Percentiles rank a stretch among this genome's conserved stretches.
Evolutionary conservation across 169 alveolate genomes (phyloP).

Genomic region (Plasmodium ovale): DNA sequence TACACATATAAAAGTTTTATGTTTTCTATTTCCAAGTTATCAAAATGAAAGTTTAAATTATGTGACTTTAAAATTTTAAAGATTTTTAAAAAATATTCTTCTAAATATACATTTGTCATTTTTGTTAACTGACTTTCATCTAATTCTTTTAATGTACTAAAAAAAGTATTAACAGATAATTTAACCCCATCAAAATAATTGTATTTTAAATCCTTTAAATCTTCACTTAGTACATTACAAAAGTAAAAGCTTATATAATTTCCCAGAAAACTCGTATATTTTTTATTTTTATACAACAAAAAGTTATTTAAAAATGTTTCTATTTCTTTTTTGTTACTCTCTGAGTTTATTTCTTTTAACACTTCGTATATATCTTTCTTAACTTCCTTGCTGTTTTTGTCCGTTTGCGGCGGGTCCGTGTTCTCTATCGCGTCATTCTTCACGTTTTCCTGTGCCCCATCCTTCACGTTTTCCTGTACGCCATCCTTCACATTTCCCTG

Average conservation of each 20-base stretch:
- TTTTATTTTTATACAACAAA: slow-evolving; percentile 63
- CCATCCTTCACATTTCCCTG: too few species aligned
- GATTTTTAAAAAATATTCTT: slow-evolving; percentile 72
- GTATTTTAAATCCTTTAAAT: slow-evolving; percentile 48
- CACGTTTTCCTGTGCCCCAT: too few species aligned
- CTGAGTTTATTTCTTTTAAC: slow-evolving; percentile 31
- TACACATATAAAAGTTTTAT: slow-evolving; percentile 42
- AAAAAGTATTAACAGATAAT: slow-evolving; percentile 61
- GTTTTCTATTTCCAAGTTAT: slow-evolving; percentile 45
- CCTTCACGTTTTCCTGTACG: too few species aligned
- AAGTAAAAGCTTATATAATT: slow-evolving; percentile 67
- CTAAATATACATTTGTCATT: slow-evolving; percentile 73
- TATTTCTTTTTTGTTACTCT: slow-evolving; percentile 48
- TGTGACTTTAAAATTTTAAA: slow-evolving; percentile 61
- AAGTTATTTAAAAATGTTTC: slow-evolving; percentile 48
- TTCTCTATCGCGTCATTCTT: too few species aligned
- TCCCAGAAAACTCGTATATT: slow-evolving; percentile 38
- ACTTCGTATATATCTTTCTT: slow-evolving; percentile 67
- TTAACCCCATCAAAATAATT: slow-evolving; percentile 70
- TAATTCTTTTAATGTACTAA: slow-evolving; percentile 46
- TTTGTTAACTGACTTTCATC: slow-evolving; percentile 62
- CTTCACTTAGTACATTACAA: slow-evolving; percentile 72
- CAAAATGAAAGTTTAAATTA: slow-evolving; percentile 65
- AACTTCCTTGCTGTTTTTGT: background rate
- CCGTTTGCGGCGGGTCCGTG: too few species aligned